These are phyloP conservation scores for Septoria petroselini DNA, from an alignment of 2,329 filamentous ascomycete species.

Conservation along the genomic window DNA sequence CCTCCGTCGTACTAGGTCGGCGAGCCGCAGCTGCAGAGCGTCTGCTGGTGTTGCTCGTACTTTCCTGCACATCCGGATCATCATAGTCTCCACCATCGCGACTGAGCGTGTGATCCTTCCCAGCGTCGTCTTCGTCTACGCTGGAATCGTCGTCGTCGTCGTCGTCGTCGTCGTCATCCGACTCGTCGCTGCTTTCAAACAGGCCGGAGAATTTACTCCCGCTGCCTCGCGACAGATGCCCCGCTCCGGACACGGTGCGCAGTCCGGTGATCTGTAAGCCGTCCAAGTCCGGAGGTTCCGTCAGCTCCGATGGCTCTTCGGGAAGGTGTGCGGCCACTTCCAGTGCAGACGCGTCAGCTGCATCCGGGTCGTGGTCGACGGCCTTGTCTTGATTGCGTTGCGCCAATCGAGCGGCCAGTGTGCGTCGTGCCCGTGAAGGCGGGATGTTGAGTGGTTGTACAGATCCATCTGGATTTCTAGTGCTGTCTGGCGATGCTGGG, in stretches of 20 bases:
- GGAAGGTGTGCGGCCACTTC: constrained; percentile 34
- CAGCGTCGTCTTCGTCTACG: constrained; percentile 29
- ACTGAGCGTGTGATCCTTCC: constrained; percentile 39
- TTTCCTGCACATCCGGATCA: constrained; percentile 38
- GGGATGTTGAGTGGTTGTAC: constrained; percentile 78
- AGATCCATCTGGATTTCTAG: constrained; percentile 40
- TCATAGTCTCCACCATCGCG: constrained; percentile 46
- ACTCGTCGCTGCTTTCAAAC: constrained; percentile 33
- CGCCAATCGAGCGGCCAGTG: constrained; percentile 79
- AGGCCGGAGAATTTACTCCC: constrained; percentile 30
- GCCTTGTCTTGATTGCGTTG: constrained; percentile 47
- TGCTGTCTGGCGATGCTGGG: constrained; percentile 25
- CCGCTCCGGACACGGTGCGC: constrained; percentile 21
- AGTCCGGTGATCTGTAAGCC: constrained; percentile 31
- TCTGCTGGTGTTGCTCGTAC: not conserved
- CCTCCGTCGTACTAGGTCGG: constrained; percentile 38
- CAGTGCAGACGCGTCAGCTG: constrained; percentile 34
- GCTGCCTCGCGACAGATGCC: constrained; percentile 12
- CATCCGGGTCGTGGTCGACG: constrained; percentile 34
- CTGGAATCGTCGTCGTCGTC: constrained; percentile 45
- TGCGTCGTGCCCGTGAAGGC: constrained; percentile 79
- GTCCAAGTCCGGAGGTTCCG: constrained; percentile 14
- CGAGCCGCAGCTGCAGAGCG: constrained; percentile 6
- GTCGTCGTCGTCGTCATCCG: constrained; percentile 42
- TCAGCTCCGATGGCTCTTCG: constrained; percentile 28